Evolutionary conservation across 2,329 filamentous ascomycete species (phyloP), one percentile per base, ranked within the genome.

Genomic region (Xylariaceae sp.): DNA sequence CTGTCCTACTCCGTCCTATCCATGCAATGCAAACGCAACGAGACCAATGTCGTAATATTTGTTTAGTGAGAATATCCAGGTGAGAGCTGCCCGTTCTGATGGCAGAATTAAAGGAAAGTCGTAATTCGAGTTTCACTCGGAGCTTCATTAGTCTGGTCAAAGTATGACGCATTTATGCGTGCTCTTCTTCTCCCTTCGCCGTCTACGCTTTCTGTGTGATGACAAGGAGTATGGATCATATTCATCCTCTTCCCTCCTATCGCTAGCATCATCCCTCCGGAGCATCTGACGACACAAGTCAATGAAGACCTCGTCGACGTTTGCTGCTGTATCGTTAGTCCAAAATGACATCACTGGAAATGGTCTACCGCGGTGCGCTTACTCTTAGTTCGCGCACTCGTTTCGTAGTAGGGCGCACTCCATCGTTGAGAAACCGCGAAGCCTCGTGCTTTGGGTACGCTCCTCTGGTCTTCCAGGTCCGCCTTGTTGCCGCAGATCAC

Each of bases 401-500:
- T 87, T 72, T 96, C 90, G 65, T 95, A 96, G 68, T 95, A 96
- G 0, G 90, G 90, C 33, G 88, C 88, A 17, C 86, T 86, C 90
- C 90, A 96, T 63, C 80, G 81, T 64, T 94, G 89, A n/a, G 88
- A 90, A 55, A 95, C 80, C 31, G 86, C 80, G 65, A 95, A 95
- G 5, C 89, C 90, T 60, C 85, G 85, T 54, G 87, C 85, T 45
- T 89, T 81, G 11, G 86, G 83, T 9, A 96, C 87, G 17, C 80
- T 81, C 30, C 90, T 83, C 66, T 91, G 87, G 65, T 95, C 90
- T 69, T 94, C 89, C 39, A 96, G 77, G 64, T 96, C 90, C 52
- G 86, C 87, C 71, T 95, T 95, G 76, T 95, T 96, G 55, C 90
- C 90, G 42, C 95, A 90, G 54, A 96, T 89, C 44, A 96, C 90